Evolutionary conservation across 2,329 filamentous ascomycete genomes (phyloP), one percentile per base, ranked within the genome.

Genomic region (Cryphonectria radicalis): DNA sequence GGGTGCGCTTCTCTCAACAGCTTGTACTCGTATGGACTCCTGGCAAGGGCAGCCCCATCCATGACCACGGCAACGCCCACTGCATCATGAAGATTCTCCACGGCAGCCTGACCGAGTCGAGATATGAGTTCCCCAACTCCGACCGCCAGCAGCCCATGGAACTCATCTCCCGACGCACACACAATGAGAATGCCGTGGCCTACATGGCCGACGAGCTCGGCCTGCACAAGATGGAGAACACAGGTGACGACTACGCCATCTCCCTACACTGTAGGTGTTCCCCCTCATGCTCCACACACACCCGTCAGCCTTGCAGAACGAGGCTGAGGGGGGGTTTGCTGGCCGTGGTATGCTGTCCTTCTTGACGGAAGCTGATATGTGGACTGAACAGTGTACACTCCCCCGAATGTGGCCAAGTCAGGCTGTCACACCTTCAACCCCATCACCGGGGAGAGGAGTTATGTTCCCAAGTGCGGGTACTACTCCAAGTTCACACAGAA

Each of bases 191-290:
- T 74, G 84, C 92, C 73, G 93, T 97, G 55, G 91, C 93, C 11
- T 97, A 97, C 81, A 97, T 98, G 91, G 92, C 93, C 55, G 95
- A 97, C 79, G 89, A 94, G 82, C 89, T 97, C 40, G 95, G 95
- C 28, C 85, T 98, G 59, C 95, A 98, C 82, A 90, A 91, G 68
- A 91, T 97, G 72, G 89, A 88, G 75, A 97, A 97, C 80, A 88
- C 89, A 37, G 90, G 92, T 64, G 86, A 88, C 76, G 89, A 93
- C 79, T 90, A 92, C 78, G 95, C 94, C 74, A 91, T 97, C 65
- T 97, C 94, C 70, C 83, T 98, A 74, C 95, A 98, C 82, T 82
- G 88, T 89, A 83, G 77, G 87, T 82, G 17, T n/a, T 32, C 28
- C 75, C 77, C 76, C 73, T 73, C 28, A 74, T 78, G 70, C 77